Conservation (phyloP, 257 asterid species). For the Plantago major region DNA sequence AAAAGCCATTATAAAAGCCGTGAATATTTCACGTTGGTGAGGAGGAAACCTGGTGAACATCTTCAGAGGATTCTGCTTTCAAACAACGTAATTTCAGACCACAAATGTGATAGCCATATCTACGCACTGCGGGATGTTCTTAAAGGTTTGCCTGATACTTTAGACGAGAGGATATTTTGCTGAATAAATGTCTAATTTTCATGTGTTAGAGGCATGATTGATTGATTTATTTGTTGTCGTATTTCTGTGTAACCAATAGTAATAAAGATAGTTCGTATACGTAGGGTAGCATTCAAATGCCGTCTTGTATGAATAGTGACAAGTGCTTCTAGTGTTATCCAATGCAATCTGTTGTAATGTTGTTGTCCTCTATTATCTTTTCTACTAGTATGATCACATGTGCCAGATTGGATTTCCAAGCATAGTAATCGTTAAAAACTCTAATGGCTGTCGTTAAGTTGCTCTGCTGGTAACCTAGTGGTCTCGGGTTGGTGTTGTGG, state of each 20-base stretch:
- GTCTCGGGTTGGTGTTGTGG: too few species aligned
- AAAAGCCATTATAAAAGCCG: slow-evolving; percentile 22
- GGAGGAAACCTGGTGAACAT: slow-evolving; percentile 79
- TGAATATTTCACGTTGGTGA: slow-evolving; percentile 64
- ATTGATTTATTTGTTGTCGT: neutral
- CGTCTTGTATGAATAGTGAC: too few species aligned
- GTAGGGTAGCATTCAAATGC: too few species aligned
- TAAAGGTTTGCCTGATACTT: slow-evolving; percentile 68
- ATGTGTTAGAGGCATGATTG: neutral
- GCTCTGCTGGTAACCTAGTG: too few species aligned
- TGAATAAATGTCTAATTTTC: slow-evolving; percentile 9
- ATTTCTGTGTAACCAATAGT: neutral
- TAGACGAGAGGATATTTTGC: slow-evolving; percentile 30
- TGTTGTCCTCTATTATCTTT: too few species aligned
- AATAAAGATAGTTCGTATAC: too few species aligned
- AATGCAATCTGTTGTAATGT: too few species aligned
- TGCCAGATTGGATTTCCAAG: too few species aligned
- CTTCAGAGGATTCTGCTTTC: slow-evolving; percentile 74
- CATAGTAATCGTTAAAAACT: too few species aligned
- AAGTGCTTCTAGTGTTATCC: too few species aligned
- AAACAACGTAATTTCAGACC: slow-evolving; percentile 74
- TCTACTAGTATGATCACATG: too few species aligned
- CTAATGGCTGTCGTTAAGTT: too few species aligned
- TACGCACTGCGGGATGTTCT: slow-evolving; percentile 86
- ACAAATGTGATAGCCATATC: slow-evolving; percentile 80